phyloP scores from a whole-genome alignment of 2,329 filamentous ascomycete genomes.

The Septoria petroselini region DNA sequence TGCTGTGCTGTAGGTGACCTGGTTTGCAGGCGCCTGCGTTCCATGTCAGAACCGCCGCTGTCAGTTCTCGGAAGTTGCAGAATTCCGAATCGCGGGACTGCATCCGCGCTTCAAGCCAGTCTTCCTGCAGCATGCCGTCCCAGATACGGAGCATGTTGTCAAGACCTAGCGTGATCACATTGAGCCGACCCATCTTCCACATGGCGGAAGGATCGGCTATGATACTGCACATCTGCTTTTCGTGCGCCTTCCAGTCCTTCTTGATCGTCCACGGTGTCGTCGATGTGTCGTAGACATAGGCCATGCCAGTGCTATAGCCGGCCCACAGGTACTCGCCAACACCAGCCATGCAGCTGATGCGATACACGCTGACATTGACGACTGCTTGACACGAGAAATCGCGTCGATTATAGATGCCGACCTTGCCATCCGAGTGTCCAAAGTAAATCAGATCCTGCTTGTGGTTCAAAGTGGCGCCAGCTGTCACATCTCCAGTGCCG shows the following conservation, averaged over 20 bases:
- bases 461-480: slow-evolving; percentile 70
- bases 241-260: slow-evolving; percentile 94
- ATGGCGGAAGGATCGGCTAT: slow-evolving; percentile 75
- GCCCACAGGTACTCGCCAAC: slow-evolving; percentile 86
- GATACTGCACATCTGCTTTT: slow-evolving; percentile 72
- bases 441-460: slow-evolving; percentile 80
- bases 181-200: slow-evolving; percentile 78
- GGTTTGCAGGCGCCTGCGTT: slow-evolving; percentile 97
- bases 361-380: slow-evolving; percentile 86
- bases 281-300: slow-evolving; percentile 85
- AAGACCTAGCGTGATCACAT: slow-evolving; percentile 81
- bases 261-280: slow-evolving; percentile 81
- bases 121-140: slow-evolving; percentile 90
- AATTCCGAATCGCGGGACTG: slow-evolving; percentile 77
- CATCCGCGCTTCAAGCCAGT: slow-evolving; percentile 92
- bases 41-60: slow-evolving; percentile 84
- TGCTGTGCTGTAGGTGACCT: slow-evolving; percentile 67
- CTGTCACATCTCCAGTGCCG: slow-evolving; percentile 80
- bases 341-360: slow-evolving; percentile 82
- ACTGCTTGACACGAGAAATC: slow-evolving; percentile 76
- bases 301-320: slow-evolving; percentile 88
- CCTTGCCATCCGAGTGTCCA: slow-evolving; percentile 88
- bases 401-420: slow-evolving; percentile 81
- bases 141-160: slow-evolving; percentile 82
- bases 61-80: slow-evolving; percentile 79